A percentile compares a stretch with the other conserved stretches of the same genome.
phyloP scores from a whole-genome alignment of 257 asterid species.

The Fraxinus anomala region DNA sequence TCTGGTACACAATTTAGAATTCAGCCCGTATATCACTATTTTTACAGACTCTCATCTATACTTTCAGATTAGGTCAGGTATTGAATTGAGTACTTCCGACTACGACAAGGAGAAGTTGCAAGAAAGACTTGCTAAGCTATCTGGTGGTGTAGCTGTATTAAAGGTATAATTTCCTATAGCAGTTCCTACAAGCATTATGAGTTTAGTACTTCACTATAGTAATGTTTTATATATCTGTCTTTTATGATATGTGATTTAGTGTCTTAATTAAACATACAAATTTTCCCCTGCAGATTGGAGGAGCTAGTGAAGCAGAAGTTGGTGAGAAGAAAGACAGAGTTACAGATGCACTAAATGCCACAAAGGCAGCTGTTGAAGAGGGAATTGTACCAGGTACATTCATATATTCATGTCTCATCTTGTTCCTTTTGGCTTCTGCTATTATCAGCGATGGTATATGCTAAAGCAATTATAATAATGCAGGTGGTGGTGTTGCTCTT shows the following conservation, averaged over 20 bases:
- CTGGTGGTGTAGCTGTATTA: conserved; percentile 68
- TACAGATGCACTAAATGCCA: conserved; percentile 71
- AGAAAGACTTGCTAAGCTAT: conserved; percentile 67
- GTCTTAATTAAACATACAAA: conserved; percentile 31
- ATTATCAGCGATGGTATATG: background rate
- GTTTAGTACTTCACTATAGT: background rate
- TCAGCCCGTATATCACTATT: background rate
- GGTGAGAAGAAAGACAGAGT: conserved; percentile 73
- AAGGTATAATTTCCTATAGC: conserved; percentile 35
- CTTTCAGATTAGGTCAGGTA: conserved; percentile 51
- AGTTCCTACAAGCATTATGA: background rate
- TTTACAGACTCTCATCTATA: background rate
- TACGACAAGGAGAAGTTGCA: conserved; percentile 70
- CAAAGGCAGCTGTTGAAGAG: conserved; percentile 66
- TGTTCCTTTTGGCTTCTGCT: background rate
- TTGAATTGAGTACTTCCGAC: conserved; percentile 56
- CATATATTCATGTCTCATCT: background rate
- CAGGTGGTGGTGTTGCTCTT: conserved; percentile 55
- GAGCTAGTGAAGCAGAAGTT: conserved; percentile 63
- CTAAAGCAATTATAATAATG: background rate
- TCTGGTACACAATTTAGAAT: background rate
- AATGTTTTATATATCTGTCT: background rate
- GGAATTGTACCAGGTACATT: conserved; percentile 73
- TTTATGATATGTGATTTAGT: background rate
- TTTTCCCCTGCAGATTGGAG: conserved; percentile 44